Evolutionary conservation across 345 rosid genomes (phyloP), one percentile per base, ranked within the genome.

Genomic region (Salix dunnii): DNA sequence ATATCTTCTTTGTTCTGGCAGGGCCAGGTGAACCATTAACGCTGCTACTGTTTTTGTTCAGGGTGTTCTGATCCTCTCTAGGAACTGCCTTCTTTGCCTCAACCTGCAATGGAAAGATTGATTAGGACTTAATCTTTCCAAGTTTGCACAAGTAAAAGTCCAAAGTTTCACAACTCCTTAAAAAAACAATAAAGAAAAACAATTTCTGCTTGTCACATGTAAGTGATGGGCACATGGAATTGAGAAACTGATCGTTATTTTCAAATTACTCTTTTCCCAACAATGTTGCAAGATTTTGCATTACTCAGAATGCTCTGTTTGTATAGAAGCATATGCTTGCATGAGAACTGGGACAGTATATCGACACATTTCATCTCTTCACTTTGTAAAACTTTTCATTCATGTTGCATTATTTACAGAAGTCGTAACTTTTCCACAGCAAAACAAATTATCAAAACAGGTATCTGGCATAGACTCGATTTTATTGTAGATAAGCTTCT

Each of bases 31-130:
- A 89, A 35, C 93, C 92, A 40, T 88, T 89, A 27, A 84, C 82
- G 81, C 87, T 84, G 81, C 85, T 78, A 75, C 67, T 87, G 79
- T 82, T 89, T 87, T 86, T 88, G 82, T 64, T 90, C 68, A 86
- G 69, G 35, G 85, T 85, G 83, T 77, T 83, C 72, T 89, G 95
- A 85, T 91, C 98, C 75, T 90, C 97, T 81, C 97, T 86, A 4
- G 97, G 99, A 77, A 94, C 93, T 49, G 99, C 99, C 82, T 90
- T 95, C 86, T 95, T 95, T 20, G 99, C 99, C 90, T 95, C 99
- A 78, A 95, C 99, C 99, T 95, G 90, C 64, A 78, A 82, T 35
- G 79, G 64, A 51, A 72, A 60, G 36, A 60, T 43, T 43, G 48
- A 46, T 55, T 46, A 43, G 23, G 46, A 75, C 72, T 51, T 53